Evolutionary conservation across 225 moss, liverwort and hornwort genomes (phyloP), one percentile per base, ranked within the genome.

Genomic region (Marchantia polymorpha): DNA sequence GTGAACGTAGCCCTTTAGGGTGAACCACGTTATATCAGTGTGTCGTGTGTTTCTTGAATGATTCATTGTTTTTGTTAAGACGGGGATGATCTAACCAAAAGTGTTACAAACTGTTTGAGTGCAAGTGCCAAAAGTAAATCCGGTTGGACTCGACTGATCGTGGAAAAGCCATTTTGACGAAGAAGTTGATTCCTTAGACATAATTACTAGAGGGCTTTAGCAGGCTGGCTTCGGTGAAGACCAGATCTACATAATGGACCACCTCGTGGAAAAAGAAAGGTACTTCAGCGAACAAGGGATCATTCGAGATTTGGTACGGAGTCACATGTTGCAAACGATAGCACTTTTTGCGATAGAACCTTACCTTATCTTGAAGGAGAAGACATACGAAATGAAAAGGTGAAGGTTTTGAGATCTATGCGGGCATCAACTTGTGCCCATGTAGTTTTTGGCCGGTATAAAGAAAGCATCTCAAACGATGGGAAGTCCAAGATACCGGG

Each of bases 271-370:
- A 52, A 96, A 94, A 84, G 96, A 96, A 78, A 84, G 87, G 87
- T 92, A 92, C 83, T 96, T 94, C 69, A 94, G 94, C 78, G 88
- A 94, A 73, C 91, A 96, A 22, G 96, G 96, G 59, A 87, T 96
- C 52, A 90, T 96, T 70, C 91, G 96, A n/a, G 96, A 96, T 81
- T 85, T 96, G 69, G 88, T 96, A 53, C 96, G 94, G 83, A 91
- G 91, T 83, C 96, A 96, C 76, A 73, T 96, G 59, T 83, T 94
- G 81, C 96, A 92, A 80, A 90, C 81, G 15, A 92, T 96, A 77
- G 91, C 96, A 39, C 89, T 96, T 20, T 94, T 94, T 84, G 96
- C 96, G 23, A 96, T 96, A 94, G 96, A 96, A 78, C 96, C 96
- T 49, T 94, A 94, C 12, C 94, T 96, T 53, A 91, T 78, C 84